Evolutionary conservation across 371 early-diverging fungal species (phyloP).

Genomic region (Saksenaea vasiformis): DNA sequence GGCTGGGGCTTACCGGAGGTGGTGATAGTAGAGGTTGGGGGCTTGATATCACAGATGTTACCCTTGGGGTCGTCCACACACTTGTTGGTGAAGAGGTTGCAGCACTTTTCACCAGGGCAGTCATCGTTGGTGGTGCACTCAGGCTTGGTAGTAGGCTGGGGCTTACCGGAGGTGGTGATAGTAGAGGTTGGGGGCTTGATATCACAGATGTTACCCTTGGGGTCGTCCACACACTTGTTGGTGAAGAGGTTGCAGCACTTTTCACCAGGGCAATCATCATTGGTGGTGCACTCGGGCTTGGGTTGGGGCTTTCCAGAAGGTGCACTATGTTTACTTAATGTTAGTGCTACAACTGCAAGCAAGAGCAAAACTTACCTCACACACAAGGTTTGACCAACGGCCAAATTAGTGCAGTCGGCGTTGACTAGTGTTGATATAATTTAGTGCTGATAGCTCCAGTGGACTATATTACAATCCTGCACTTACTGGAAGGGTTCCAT

Average conservation of each 20-base stretch:
- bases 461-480: neutral
- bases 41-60: conserved; percentile 11
- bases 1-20: conserved; percentile 6
- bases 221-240: conserved; percentile 4
- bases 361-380: neutral
- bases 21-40: conserved; percentile 9
- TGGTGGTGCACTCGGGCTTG: conserved; percentile 10
- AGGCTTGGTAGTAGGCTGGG: neutral
- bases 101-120: conserved; percentile 10
- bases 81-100: conserved; percentile 12
- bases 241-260: conserved; percentile 12
- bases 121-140: conserved; percentile 1
- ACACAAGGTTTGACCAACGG: conserved; percentile 12
- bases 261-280: conserved; percentile 15
- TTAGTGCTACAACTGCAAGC: neutral
- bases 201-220: neutral
- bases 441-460: neutral
- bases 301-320: conserved; percentile 4
- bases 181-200: neutral
- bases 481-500: conserved; percentile 35
- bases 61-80: conserved; percentile 13
- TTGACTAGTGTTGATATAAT: conserved; percentile 2
- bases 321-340: neutral
- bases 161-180: neutral
- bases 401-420: conserved; percentile 7